phyloP scores from a whole-genome alignment of 106 monocot species.

The Dactylorhiza incarnata region DNA sequence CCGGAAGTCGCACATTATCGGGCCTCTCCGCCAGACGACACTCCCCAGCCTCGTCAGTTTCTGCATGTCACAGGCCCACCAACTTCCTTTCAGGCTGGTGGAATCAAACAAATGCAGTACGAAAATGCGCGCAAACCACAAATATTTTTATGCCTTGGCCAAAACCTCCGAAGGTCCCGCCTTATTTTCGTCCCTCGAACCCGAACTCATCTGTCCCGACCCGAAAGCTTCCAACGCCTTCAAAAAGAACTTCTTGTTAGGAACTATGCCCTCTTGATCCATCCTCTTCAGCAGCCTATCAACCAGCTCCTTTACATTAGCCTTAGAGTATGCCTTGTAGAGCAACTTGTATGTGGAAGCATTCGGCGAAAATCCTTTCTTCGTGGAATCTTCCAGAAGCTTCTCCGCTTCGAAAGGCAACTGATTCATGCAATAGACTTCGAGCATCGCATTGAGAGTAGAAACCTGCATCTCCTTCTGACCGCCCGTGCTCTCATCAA shows the following conservation, averaged over 20 bases:
- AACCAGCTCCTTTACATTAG: constrained; percentile 57
- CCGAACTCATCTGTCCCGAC: constrained; percentile 15
- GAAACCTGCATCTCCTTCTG: constrained; percentile 47
- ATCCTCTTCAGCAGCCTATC: constrained; percentile 59
- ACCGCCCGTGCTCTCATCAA: constrained; percentile 57
- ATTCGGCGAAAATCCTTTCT: constrained; percentile 42
- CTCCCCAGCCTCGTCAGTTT: no score
- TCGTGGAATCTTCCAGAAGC: constrained; percentile 40
- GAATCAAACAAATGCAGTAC: no score
- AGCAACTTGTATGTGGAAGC: constrained; percentile 76
- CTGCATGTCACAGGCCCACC: no score
- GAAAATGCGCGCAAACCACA: no score
- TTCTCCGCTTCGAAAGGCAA: constrained; percentile 62
- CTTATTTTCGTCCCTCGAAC: no score
- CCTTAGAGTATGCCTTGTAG: constrained; percentile 78
- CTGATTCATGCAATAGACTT: constrained; percentile 77
- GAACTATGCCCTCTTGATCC: constrained; percentile 75
- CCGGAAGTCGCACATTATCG: no score
- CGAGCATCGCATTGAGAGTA: constrained; percentile 89
- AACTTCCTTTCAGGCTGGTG: no score
- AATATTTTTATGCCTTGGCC: no score
- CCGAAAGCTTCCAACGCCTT: constrained; percentile 65
- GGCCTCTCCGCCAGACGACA: no score
- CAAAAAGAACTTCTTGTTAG: constrained; percentile 87
- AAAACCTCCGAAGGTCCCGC: no score